These are phyloP conservation scores for Typha latifolia DNA, from an alignment of 176 grass and related monocot genomes.

Conservation along the genomic window DNA sequence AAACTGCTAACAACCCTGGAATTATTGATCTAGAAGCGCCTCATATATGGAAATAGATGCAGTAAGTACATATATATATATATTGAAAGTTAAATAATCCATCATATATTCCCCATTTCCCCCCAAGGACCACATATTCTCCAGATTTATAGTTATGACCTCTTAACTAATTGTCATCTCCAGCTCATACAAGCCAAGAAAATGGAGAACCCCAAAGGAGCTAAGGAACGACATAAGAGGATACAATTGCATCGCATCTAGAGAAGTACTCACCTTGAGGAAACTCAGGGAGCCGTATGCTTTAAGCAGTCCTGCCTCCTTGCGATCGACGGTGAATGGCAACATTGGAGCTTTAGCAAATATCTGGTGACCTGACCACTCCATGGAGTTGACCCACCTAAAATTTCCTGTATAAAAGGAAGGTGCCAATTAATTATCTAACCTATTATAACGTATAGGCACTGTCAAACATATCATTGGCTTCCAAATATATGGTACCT, in stretches of 20 bases:
- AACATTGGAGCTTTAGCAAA: slow-evolving; percentile 24
- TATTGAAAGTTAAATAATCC: too few relatives aligned
- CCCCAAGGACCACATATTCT: background rate
- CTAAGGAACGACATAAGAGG: background rate
- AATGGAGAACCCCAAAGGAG: background rate
- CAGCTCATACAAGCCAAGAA: background rate
- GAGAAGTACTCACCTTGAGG: slow-evolving; percentile 30
- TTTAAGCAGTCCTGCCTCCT: slow-evolving; percentile 39
- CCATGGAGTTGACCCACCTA: slow-evolving; percentile 47
- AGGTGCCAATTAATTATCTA: background rate
- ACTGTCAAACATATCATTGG: background rate
- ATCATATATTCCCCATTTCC: background rate
- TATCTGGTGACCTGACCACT: slow-evolving; percentile 37
- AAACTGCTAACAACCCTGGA: background rate
- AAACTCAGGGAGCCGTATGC: slow-evolving; percentile 39
- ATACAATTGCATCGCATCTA: background rate
- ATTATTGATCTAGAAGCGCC: background rate
- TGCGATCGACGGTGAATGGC: slow-evolving; percentile 23
- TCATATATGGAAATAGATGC: too few relatives aligned
- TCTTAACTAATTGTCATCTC: background rate
- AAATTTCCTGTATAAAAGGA: slow-evolving; percentile 30
- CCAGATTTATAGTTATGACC: background rate
- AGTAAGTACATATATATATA: too few relatives aligned
- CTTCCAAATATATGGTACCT: too few relatives aligned
- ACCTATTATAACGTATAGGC: background rate